Evolutionary conservation across 2,329 filamentous ascomycete species (phyloP).

Genomic region (Sporothrix euskadiensis): DNA sequence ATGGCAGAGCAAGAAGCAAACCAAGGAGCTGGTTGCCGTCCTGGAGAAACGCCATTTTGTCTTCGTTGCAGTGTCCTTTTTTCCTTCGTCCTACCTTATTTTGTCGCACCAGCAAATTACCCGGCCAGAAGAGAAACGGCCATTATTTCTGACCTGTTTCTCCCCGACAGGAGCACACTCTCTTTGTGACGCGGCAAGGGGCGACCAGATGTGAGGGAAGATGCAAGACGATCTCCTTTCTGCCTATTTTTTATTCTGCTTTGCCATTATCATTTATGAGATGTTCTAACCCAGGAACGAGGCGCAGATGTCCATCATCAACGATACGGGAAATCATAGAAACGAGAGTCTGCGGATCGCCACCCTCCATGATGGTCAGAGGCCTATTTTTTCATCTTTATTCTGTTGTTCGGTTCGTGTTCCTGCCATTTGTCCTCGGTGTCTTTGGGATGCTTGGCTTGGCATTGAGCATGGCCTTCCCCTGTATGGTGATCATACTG

Average conservation of each 20-base stretch:
- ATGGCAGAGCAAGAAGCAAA: neutral
- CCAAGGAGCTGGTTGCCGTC: neutral
- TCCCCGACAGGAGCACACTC: neutral
- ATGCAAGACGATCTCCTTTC: conserved; percentile 21
- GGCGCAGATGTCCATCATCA: neutral
- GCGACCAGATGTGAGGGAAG: neutral
- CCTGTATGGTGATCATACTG: conserved; percentile 26
- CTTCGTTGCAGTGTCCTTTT: neutral
- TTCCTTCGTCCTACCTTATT: neutral
- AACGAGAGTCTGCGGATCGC: neutral
- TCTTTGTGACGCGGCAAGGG: conserved; percentile 5
- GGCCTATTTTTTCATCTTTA: conserved; percentile 2
- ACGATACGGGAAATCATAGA: neutral
- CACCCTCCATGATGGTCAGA: neutral
- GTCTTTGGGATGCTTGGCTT: conserved; percentile 3
- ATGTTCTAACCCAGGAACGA: neutral
- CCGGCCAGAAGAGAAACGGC: conserved; percentile 8
- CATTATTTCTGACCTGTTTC: neutral
- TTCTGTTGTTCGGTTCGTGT: neutral
- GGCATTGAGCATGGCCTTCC: conserved; percentile 19
- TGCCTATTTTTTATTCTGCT: neutral
- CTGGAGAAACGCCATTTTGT: neutral
- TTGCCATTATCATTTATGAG: neutral
- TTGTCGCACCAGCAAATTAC: conserved; percentile 19
- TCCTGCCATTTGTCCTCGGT: neutral